Percentiles rank a stretch among this genome's conserved stretches.
phyloP scores from a whole-genome alignment of 768 basidiomycete species.

The Suillus subaureus region DNA sequence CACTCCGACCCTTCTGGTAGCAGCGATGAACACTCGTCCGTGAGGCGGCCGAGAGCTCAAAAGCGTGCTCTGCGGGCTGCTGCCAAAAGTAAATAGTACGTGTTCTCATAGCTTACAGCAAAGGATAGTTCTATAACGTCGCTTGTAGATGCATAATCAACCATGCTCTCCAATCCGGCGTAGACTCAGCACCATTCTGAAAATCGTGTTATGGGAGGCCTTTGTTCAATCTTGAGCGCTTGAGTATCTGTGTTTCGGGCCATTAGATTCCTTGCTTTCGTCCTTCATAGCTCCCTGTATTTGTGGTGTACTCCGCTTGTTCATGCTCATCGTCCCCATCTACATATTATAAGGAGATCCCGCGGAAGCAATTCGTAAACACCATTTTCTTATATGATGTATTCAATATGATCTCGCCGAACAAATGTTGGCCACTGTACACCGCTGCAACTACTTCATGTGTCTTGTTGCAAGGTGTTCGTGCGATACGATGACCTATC shows the following conservation, averaged over 20 bases:
- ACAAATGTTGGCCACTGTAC: neutral
- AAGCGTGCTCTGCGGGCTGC: neutral
- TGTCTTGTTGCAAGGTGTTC: neutral
- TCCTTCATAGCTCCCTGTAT: neutral
- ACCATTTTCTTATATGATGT: neutral
- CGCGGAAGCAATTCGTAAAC: no score
- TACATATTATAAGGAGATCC: no score
- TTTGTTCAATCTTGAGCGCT: neutral
- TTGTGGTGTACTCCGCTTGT: neutral
- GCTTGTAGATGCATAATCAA: neutral
- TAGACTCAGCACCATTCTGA: neutral
- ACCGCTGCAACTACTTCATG: neutral
- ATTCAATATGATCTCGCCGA: neutral
- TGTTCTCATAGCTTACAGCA: neutral
- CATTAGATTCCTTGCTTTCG: neutral
- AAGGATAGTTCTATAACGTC: neutral
- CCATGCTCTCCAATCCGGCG: neutral
- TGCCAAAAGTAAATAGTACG: neutral
- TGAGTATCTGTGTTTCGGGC: neutral
- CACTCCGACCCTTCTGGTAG: slow-evolving; percentile 7
- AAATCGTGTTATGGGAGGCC: neutral
- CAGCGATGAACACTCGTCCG: neutral
- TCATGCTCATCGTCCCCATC: neutral
- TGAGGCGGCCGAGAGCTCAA: neutral
- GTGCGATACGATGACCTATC: neutral